A percentile compares a stretch with the other conserved stretches of the same genome.
Conservation (phyloP, 495 filamentous ascomycete species). For the Massariosphaeria phaeospora region DNA sequence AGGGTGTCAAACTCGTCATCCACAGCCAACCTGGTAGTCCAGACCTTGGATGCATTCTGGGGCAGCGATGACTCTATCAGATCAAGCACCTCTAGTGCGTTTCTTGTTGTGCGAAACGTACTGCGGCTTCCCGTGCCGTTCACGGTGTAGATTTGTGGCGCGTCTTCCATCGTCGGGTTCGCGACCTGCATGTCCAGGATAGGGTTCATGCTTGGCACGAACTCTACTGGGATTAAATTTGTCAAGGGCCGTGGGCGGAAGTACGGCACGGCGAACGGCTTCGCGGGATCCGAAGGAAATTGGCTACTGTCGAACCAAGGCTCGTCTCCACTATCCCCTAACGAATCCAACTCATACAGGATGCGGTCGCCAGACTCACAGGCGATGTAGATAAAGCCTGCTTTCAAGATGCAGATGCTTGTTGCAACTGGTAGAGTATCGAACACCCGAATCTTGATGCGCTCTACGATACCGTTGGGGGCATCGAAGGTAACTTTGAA, state of each 20-base stretch:
- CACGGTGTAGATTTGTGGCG: slow-evolving; percentile 91
- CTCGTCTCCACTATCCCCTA: slow-evolving; percentile 94
- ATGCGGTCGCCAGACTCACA: slow-evolving; percentile 89
- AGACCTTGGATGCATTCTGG: slow-evolving; percentile 78
- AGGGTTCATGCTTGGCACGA: slow-evolving; percentile 84
- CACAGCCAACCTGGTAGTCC: slow-evolving; percentile 86
- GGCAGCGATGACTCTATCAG: slow-evolving; percentile 90
- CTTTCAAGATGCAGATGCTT: slow-evolving; percentile 85
- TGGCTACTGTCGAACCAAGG: slow-evolving; percentile 59
- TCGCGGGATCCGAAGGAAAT: slow-evolving; percentile 66
- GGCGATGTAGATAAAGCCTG: slow-evolving; percentile 90
- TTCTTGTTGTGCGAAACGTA: slow-evolving; percentile 82
- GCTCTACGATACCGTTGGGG: slow-evolving; percentile 64
- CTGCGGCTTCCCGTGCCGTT: slow-evolving; percentile 85
- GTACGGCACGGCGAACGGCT: slow-evolving; percentile 67
- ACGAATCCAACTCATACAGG: slow-evolving; percentile 95
- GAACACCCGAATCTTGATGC: slow-evolving; percentile 93
- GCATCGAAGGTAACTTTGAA: slow-evolving; percentile 96
- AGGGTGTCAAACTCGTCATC: slow-evolving; percentile 78
- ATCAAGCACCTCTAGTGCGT: slow-evolving; percentile 88
- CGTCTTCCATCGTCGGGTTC: slow-evolving; percentile 85
- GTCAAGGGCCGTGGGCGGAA: slow-evolving; percentile 76
- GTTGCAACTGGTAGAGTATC: slow-evolving; percentile 89
- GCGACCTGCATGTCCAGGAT: slow-evolving; percentile 83
- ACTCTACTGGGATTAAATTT: slow-evolving; percentile 80